Base-by-base conservation (phyloP, 306 rosid species). In the Adenanthera pavonina region DNA sequence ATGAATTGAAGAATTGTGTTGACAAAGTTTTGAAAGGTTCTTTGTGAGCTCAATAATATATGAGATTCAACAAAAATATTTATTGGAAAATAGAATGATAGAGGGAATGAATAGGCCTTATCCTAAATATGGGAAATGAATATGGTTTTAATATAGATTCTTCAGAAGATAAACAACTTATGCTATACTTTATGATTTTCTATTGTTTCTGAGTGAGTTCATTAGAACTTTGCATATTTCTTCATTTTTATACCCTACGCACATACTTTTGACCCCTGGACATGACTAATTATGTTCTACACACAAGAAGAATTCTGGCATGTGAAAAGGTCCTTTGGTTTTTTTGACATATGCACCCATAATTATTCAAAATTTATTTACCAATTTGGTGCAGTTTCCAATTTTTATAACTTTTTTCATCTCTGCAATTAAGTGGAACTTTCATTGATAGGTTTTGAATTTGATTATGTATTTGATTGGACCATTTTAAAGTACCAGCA, bases 381-480 rank as follows among this genome's bases (percentile, higher is more conserved):
- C 43, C 43, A 54, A 20, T 75, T 44, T 41, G 69, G 6, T 56
- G 41, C 40, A 69, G 3, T 66, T 49, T 72, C 25, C 35, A 15
- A 41, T 85, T 59, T 60, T 68, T 40, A 36, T 36, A 53, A 5
- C 52, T 3, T 7, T 73, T 20, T 69, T 69, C 51, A 51, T 68
- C 72, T 84, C 47, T 44, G 36, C 60, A 53, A 78, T 72, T 17
- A 57, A 69, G 60, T 12, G 40, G 72, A 83, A 71, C 9, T 36
- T 72, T 19, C 46, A 52, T 83, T 77, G 69, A 54, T 94, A 95
- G 99, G 94, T 46, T 92, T 84, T 85, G 96, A 93, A 77, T 89
- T 92, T 83, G 98, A 93, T 92, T 92, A 79, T 61, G 81, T 93
- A 77, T 95, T 93, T 87, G 98, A 95, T 83, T 95, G 99, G 99